Evolutionary conservation across 2,329 filamentous ascomycete genomes (phyloP), one percentile per base, ranked within the genome.

Genomic region (Dothideomycetes sp.): DNA sequence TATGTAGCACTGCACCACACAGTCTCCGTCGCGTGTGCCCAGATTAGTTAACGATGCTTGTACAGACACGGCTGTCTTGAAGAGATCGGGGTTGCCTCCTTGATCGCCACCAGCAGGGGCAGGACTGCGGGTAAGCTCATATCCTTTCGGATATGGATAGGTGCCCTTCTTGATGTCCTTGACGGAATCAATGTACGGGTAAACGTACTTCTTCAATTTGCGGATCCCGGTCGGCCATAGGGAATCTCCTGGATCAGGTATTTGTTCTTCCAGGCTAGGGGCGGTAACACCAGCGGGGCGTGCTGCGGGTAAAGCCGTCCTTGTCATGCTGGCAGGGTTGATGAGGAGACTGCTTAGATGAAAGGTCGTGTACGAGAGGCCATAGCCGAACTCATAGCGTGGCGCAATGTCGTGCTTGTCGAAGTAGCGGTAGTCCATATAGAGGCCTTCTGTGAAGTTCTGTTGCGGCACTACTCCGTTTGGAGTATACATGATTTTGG

Each of bases 361-460:
- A 57, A 89, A 93, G 1, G 63, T 72, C 0, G 85, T 87, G 63
- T 91, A 94, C 38, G 79, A 84, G 2, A 95, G 70, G 0, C 88
- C 89, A 44, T 79, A 88, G 0, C 89, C 88, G 51, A 95, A 95
- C 34, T 85, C 82, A 55, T 80, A 95, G 1, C 83, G 80, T 1
- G 88, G 88, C 4, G 69, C 68, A 44, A 91, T 79, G 41, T 70
- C 67, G 40, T 80, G 61, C 55, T 81, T 84, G 65, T 94, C 87
- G 50, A 95, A 88, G 59, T 88, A 75, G 10, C 87, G 79, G 62
- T 95, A 94, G 64, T 95, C 89, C 49, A 93, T 79, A 54, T 88
- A 88, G 0, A 94, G 63, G 0, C 85, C 85, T 54, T 94, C 85
- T 1, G 70, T 72, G 56, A 91, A 94, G 47, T 85, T 79, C 49